Evolutionary conservation across 768 basidiomycete genomes (phyloP).

Genomic region (Boletus pseudopeckii): DNA sequence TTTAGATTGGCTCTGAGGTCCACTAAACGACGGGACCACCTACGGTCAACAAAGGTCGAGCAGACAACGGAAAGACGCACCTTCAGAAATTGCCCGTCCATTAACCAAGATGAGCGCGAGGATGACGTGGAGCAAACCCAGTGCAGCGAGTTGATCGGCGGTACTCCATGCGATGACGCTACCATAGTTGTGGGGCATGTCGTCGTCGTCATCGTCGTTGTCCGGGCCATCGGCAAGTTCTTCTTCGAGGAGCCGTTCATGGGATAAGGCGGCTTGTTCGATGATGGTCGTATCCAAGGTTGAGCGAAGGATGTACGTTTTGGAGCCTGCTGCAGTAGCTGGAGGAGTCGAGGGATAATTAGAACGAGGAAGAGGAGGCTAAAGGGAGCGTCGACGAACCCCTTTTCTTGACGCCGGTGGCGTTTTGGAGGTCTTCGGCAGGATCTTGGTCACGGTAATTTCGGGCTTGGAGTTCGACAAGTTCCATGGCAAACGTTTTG

Average conservation of each 20-base stretch:
- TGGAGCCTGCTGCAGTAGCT: constrained; percentile 58
- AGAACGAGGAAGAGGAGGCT: neutral
- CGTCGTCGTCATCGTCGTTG: constrained; percentile 46
- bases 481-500: constrained; percentile 76
- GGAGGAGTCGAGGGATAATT: neutral
- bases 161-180: constrained; percentile 73
- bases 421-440: constrained; percentile 45
- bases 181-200: constrained; percentile 53
- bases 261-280: constrained; percentile 52
- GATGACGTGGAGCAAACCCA: constrained; percentile 79
- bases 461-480: constrained; percentile 71
- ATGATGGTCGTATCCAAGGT: constrained; percentile 60
- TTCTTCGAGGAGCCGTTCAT: constrained; percentile 42
- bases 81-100: constrained; percentile 58
- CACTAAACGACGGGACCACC: constrained; percentile 39
- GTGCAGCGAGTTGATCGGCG: constrained; percentile 59
- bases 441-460: constrained; percentile 39
- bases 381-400: constrained; percentile 32
- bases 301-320: constrained; percentile 83
- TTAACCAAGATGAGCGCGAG: constrained; percentile 40
- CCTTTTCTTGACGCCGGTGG: constrained; percentile 65
- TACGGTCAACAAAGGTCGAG: neutral
- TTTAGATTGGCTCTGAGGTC: constrained; percentile 71
- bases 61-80: constrained; percentile 38
- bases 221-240: constrained; percentile 49